These are phyloP conservation scores for Trichothecium roseum DNA, from an alignment of 2,329 filamentous ascomycete genomes.

Conservation along the genomic window DNA sequence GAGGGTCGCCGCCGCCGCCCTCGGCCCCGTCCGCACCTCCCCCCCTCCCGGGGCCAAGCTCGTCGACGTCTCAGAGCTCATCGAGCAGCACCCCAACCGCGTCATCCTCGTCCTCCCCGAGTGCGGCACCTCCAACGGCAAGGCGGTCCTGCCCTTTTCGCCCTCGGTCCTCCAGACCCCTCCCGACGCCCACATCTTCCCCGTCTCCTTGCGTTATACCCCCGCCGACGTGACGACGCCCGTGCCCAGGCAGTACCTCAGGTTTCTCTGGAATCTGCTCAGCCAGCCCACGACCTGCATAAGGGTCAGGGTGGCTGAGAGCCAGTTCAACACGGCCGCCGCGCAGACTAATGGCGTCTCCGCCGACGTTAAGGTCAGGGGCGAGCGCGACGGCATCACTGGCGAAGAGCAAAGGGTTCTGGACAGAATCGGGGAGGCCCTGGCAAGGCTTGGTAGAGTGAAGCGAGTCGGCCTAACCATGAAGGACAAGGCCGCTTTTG, in stretches of 20 bases:
- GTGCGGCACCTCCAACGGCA: slow-evolving; percentile 87
- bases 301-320: slow-evolving; percentile 79
- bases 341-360: slow-evolving; percentile 23
- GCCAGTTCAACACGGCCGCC: slow-evolving; percentile 43
- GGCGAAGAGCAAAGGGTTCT: slow-evolving; percentile 59
- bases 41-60: slow-evolving; percentile 37
- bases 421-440: slow-evolving; percentile 70
- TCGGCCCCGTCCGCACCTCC: slow-evolving; percentile 44
- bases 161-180: slow-evolving; percentile 63
- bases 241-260: slow-evolving; percentile 59
- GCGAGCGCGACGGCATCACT: slow-evolving; percentile 24
- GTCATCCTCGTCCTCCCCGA: slow-evolving; percentile 86
- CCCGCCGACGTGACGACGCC: slow-evolving; percentile 87
- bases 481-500: slow-evolving; percentile 72
- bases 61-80: slow-evolving; percentile 51
- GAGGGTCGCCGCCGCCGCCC: slow-evolving; percentile 62
- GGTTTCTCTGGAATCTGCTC: slow-evolving; percentile 79
- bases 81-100: slow-evolving; percentile 59
- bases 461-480: slow-evolving; percentile 81
- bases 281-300: slow-evolving; percentile 81
- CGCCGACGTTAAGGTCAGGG: slow-evolving; percentile 13
- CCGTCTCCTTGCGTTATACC: slow-evolving; percentile 81
- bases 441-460: slow-evolving; percentile 79
- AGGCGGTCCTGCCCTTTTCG: slow-evolving; percentile 76
- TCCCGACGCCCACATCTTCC: slow-evolving; percentile 67